phyloP scores from a whole-genome alignment of 179 eudicot species.

The Heliamphora pulchella region DNA sequence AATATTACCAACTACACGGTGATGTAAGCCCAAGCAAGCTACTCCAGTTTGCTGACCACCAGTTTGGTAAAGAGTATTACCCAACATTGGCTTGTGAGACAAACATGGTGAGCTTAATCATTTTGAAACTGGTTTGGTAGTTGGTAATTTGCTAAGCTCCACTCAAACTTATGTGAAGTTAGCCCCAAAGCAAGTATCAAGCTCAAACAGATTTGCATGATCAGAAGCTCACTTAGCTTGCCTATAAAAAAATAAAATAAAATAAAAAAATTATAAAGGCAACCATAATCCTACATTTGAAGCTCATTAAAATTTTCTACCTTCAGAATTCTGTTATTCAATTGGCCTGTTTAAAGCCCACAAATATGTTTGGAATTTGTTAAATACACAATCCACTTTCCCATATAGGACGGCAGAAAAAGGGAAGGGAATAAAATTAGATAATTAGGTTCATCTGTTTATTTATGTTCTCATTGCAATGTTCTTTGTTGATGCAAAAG shows the following conservation, averaged over 20 bases:
- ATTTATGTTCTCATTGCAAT: neutral
- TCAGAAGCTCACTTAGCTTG: neutral
- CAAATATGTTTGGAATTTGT: no score
- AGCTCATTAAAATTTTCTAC: neutral
- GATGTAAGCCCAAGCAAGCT: neutral
- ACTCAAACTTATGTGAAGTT: neutral
- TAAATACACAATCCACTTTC: no score
- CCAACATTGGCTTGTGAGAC: neutral
- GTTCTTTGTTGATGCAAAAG: neutral
- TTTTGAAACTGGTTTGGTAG: neutral
- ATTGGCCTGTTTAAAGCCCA: neutral
- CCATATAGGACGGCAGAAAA: neutral
- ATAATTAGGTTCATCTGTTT: neutral
- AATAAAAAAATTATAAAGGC: neutral
- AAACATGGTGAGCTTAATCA: neutral
- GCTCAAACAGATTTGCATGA: neutral
- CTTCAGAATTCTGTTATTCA: neutral
- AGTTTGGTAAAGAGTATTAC: neutral
- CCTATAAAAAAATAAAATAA: neutral
- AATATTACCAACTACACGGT: neutral
- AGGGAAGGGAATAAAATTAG: neutral
- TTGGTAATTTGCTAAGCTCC: neutral
- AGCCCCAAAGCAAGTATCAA: neutral
- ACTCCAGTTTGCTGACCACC: neutral
- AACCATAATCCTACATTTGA: neutral